Base-by-base conservation (phyloP, 139 green algal genomes). In the Eudorina sp. region DNA sequence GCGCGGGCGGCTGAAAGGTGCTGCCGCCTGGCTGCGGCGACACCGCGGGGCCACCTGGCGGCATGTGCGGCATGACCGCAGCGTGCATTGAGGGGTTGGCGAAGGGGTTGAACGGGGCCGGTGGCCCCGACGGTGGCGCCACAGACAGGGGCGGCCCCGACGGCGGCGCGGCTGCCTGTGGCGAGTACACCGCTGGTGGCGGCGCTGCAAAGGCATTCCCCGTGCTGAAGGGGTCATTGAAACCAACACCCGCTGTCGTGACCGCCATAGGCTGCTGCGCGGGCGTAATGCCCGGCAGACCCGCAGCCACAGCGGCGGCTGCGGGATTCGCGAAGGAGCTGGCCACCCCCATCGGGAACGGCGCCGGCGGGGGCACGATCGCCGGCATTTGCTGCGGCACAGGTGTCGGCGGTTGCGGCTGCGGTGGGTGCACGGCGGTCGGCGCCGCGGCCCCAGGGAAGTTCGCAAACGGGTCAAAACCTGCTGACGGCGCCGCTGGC, bases 21-120 rank as follows among this genome's bases (percentile, higher is more conserved):
- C 43, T 43, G 27, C 9, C 64, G 64, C 31, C 31, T 31, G 69
- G 53, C 14, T 34, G 48, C 58, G 40, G 36, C 14, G 19, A 38
- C 36, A 5, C 53, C 45, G 36, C 14, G 19, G 53, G 23, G 19
- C 53, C 45, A 6, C 2, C 18, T 40, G 53, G 55, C 55, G 78
- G 80, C 80, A 86, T 76, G 80, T 86, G 60, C 1, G 80, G 43
- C 19, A 60, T 41, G 8, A 77, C 80, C 2, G 80, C 21, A 1
- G 80, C 60, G 18, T 86, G 80, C 41, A 53, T 46, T 3, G 14
- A 16, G 31, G 80, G 80, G 80, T 76, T 86, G 18, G 60, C 48
- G 31, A 88, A 88, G 19, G 82, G 82, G 82, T 88, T 78, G 62
- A 88, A 88, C 0, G 81, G 43, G n/a, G 60, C 1, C 45, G 41